Evolutionary conservation across 2,329 filamentous ascomycete species (phyloP), one percentile per base, ranked within the genome.

Genomic region (Huntiella moniliformis): DNA sequence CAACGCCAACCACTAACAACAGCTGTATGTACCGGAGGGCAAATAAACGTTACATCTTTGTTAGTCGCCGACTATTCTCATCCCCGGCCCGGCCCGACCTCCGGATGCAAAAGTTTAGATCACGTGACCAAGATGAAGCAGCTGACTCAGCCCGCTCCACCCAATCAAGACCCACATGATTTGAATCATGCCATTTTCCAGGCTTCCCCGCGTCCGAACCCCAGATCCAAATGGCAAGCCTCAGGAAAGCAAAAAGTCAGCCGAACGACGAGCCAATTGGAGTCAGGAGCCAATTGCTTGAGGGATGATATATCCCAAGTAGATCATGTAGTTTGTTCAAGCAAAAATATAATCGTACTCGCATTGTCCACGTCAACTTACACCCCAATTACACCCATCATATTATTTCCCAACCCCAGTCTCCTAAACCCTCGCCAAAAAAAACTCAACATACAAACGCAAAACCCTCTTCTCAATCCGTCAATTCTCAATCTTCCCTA

Each of bases 181-280:
- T 32, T 50, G 38, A 45, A 47, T 50, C 48, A 47, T 50, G 46
- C 48, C 44, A 50, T 41, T 50, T 28, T 8, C 22, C 22, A 28
- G 22, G 22, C 22, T 28, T 28, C 22, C 22, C 22, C 22, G 22
- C 28, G 38, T 38, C 38, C 35, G 16, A 38, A 43, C 15, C 28
- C 45, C 39, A 39, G 33, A 17, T n/a, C 15, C 22, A 28, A 3
- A 28, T 28, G 10, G 22, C 22, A 8, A 28, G 22, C 22, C 22
- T 28, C 22, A 28, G 22, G 22, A 28, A 28, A 28, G 22, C 22
- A 28, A 28, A 8, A 28, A 28, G 22, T 8, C 22, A 8, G 22
- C 22, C 22, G 22, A 28, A 28, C 22, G 22, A 28, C 22, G 22
- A 28, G 22, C 10, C 22, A 28, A 28, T 28, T 28, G 22, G 22